Base-by-base conservation (phyloP, 306 rosid species). In the Parietaria judaica region DNA sequence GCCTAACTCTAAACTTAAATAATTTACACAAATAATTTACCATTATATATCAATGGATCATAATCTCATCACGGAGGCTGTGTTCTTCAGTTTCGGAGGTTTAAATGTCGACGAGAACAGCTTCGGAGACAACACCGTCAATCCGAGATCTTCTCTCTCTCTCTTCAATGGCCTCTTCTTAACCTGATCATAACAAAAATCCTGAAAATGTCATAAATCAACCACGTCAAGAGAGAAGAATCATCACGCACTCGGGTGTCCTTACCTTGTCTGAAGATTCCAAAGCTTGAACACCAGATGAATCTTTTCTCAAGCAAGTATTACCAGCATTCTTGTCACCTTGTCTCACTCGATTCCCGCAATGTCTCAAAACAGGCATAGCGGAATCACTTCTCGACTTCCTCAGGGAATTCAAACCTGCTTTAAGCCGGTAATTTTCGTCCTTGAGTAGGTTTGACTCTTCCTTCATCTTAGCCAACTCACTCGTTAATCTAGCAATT, bases 31-130 rank as follows among this genome's bases (percentile, higher is more conserved):
- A 23, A 23, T 23, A 23, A 23, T 23, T 23, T 23, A 23, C 1
- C 31, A 23, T 23, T 23, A 23, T 23, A 2, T 23, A 23, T 23
- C 31, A 23, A 23, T 23, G 14, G 56, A 50, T 6, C 11, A 53
- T 55, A 12, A 56, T 36, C 61, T 14, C 11, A 44, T 36, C 16
- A 44, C n/a, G 6, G 62, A 14, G 64, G 79, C 67, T 48, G 79
- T 0, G 36, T 62, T 61, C 90, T 85, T 90, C 76, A 90, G 55
- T 74, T 90, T 90, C 49, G 94, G 97, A 79, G 85, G 84, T 81
- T 78, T 87, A 70, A 90, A 84, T 60, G 70, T 36, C 56, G 88
- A 68, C n/a, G 94, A 64, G 79, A 90, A 84, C 66, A 87, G 72
- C 60, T 81, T 87, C 15, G 94, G 89, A 45, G 87, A 73, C 55